phyloP scores from a whole-genome alignment of 2,329 filamentous ascomycete species.

The Rhytidhysteron rufulum region DNA sequence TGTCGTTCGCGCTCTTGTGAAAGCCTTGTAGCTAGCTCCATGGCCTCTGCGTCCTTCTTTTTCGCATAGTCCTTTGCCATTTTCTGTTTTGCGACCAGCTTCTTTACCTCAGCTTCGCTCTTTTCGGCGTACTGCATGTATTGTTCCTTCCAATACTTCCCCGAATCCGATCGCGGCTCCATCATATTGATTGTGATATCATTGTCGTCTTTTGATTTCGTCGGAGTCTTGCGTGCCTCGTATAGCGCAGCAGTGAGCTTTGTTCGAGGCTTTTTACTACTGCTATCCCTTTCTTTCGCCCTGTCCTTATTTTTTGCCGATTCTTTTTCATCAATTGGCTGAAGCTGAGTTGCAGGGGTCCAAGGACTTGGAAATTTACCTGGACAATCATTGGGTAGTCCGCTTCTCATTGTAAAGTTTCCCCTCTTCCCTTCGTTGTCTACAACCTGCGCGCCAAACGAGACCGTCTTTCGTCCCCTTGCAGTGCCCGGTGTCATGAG shows the following conservation, averaged over 20 bases:
- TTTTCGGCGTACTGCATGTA: constrained; percentile 71
- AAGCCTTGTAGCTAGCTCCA: constrained; percentile 62
- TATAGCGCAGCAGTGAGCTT: constrained; percentile 45
- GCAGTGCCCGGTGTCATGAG: constrained; percentile 61
- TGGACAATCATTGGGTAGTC: constrained; percentile 45
- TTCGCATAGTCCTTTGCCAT: constrained; percentile 75
- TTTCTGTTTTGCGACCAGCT: constrained; percentile 74
- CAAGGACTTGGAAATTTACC: constrained; percentile 51
- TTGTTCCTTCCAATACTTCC: constrained; percentile 75
- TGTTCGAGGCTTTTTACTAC: constrained; percentile 32
- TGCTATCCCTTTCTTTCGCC: constrained; percentile 12
- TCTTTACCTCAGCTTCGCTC: constrained; percentile 70
- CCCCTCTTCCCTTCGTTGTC: constrained; percentile 53
- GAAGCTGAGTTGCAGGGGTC: constrained; percentile 38
- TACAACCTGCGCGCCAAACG: constrained; percentile 55
- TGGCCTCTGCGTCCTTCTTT: constrained; percentile 70
- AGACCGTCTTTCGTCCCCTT: constrained; percentile 57
- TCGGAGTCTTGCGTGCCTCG: constrained; percentile 40
- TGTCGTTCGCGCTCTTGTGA: constrained; percentile 66
- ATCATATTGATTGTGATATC: constrained; percentile 69
- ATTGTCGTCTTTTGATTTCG: constrained; percentile 45
- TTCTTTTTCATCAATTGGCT: constrained; percentile 12
- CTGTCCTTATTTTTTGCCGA: constrained; percentile 10
- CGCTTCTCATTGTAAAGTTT: constrained; percentile 40
- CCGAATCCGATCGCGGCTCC: constrained; percentile 70